A percentile compares a stretch with the other conserved stretches of the same genome.
Evolutionary conservation across 1,139 yeast species (phyloP).

Genomic region (Casaregolazyma suthepensis): DNA sequence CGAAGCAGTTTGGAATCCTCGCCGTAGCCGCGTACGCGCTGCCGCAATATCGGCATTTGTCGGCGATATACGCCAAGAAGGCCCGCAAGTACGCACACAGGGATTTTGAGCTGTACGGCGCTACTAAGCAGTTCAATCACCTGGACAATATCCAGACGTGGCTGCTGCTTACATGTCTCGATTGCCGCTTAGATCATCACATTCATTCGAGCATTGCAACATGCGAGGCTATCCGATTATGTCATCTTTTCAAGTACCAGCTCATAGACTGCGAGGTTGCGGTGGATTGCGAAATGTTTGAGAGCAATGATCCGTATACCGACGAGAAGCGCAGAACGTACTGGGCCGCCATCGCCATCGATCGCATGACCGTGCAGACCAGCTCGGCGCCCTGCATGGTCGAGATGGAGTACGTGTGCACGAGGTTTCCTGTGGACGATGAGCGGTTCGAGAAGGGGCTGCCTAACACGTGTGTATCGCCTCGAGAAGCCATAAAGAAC

Average conservation of each 20-base stretch:
- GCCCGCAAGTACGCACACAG: neutral
- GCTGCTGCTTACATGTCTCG: neutral
- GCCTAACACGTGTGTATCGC: constrained; percentile 1
- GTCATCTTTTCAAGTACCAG: constrained; percentile 1
- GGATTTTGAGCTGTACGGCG: neutral
- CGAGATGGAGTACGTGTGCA: neutral
- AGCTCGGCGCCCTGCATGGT: neutral
- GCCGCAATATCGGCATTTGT: neutral
- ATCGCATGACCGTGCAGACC: neutral
- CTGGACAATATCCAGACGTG: constrained; percentile 2
- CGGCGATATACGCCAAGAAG: neutral
- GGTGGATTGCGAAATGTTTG: neutral
- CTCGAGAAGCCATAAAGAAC: neutral
- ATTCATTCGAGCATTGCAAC: neutral
- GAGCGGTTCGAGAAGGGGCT: constrained; percentile 1
- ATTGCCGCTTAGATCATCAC: neutral
- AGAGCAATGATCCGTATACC: neutral
- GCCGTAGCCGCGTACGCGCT: neutral
- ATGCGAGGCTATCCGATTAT: neutral
- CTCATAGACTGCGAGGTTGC: neutral
- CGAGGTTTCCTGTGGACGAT: constrained; percentile 1
- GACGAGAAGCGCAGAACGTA: constrained; percentile 6
- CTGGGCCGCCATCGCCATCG: neutral
- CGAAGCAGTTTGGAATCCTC: neutral
- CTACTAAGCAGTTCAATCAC: neutral